Evolutionary conservation across 805 yeast genomes (phyloP), one percentile per base, ranked within the genome.

Genomic region (Allodekkera sacchari): DNA sequence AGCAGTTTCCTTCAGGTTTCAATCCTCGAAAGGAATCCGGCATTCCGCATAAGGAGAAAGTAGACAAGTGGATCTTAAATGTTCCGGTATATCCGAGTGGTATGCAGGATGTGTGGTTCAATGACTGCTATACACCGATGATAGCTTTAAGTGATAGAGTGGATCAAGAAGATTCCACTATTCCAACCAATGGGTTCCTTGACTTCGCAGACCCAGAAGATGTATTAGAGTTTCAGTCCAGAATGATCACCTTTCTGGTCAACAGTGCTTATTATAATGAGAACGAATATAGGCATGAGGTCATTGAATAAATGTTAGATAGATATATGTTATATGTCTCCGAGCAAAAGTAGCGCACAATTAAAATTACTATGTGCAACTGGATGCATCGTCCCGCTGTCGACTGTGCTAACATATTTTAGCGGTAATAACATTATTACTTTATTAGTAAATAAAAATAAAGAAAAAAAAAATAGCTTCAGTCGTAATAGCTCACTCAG

Each of bases 41-140:
- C 50, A 80, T 82, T 87, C 64, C 74, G 1, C 70, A 66, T 39
- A 59, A 55, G 29, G 89, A 82, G 44, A 82, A 81, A 44, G 82
- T 82, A 1, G 61, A 62, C 23, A 56, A 51, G 6, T 82, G 92
- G 92, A 66, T 82, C 22, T 56, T 58, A 4, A 61, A 63, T 18
- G 66, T 82, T 4, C 88, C 88, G 1, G 47, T 64, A 7, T 62
- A 55, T 31, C 47, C 56, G 0, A 39, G 52, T 13, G 28, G 25
- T 15, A 46, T 30, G 5, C 36, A 42, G 5, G 40, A 31, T 6
- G 23, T 32, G 12, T 64, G 63, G 66, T 43, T 45, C 17, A 57
- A 49, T 30, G 66, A 64, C n/a, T 73, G 79, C 39, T 74, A 64
- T 38, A 71, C 77, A 0, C 75, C 69, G 0, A 50, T 50, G 4